A percentile compares a stretch with the other conserved stretches of the same genome.
Conservation (phyloP, 768 basidiomycete genomes). For the Cyathus striatus region DNA sequence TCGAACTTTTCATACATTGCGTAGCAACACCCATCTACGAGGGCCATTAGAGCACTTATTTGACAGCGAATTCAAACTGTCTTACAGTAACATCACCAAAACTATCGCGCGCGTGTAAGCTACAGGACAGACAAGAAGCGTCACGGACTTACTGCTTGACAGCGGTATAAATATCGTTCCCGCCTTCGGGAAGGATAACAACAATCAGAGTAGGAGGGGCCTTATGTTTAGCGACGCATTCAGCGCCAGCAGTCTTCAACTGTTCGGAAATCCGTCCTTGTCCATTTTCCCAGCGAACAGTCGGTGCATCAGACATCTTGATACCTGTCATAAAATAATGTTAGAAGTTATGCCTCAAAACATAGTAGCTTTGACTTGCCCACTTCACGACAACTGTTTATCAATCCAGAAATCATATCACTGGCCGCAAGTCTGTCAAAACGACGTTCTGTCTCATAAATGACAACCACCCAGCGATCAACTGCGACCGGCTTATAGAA, state of each 20-base stretch:
- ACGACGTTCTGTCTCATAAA: constrained; percentile 59
- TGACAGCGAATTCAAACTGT: neutral
- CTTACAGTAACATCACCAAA: constrained; percentile 65
- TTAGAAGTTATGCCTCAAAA: neutral
- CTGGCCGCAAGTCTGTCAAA: constrained; percentile 44
- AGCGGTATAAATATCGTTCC: constrained; percentile 70
- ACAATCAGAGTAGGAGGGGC: constrained; percentile 53
- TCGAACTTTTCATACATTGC: constrained; percentile 67
- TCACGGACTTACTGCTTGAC: constrained; percentile 64
- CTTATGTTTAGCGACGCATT: constrained; percentile 33
- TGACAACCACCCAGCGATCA: constrained; percentile 54
- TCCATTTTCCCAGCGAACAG: constrained; percentile 52
- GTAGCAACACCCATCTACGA: constrained; percentile 68
- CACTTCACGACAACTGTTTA: constrained; percentile 44
- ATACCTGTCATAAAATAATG: constrained; percentile 48
- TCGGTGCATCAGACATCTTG: constrained; percentile 35
- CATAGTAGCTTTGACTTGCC: constrained; percentile 40
- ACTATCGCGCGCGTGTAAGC: constrained; percentile 25
- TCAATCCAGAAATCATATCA: constrained; percentile 52
- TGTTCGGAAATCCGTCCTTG: constrained; percentile 51
- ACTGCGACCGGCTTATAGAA: constrained; percentile 58
- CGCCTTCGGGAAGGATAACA: constrained; percentile 66
- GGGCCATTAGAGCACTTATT: constrained; percentile 1
- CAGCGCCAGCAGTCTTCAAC: constrained; percentile 45
- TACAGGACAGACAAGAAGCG: neutral